These are phyloP conservation scores for Aspergillus sclerotiicarbonarius DNA, from an alignment of 495 filamentous ascomycete genomes.

Conservation along the genomic window DNA sequence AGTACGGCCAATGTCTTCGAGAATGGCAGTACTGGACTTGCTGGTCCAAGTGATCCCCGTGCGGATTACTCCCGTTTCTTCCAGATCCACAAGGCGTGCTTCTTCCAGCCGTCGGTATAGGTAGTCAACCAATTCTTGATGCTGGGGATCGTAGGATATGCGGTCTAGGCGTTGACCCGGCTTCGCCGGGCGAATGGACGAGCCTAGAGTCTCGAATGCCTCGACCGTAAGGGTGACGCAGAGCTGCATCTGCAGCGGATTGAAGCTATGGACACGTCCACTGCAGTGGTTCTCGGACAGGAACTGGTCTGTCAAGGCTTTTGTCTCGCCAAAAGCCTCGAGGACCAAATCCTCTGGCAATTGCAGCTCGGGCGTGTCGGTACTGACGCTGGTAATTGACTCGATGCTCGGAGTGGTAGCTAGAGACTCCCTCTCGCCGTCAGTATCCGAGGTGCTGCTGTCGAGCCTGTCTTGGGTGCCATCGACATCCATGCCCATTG, in stretches of 20 bases:
- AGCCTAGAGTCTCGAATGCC: slow-evolving; percentile 46
- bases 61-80: slow-evolving; percentile 33
- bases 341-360: slow-evolving; percentile 9
- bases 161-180: slow-evolving; percentile 33
- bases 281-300: slow-evolving; percentile 35
- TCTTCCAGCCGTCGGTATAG: slow-evolving; percentile 45
- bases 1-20: slow-evolving; percentile 32
- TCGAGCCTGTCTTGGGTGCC: not conserved
- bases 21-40: slow-evolving; percentile 32
- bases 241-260: slow-evolving; percentile 32
- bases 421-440: not conserved
- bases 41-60: slow-evolving; percentile 33
- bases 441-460: not conserved
- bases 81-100: slow-evolving; percentile 37
- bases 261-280: slow-evolving; percentile 29
- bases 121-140: slow-evolving; percentile 33
- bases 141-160: slow-evolving; percentile 31
- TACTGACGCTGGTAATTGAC: slow-evolving; percentile 6
- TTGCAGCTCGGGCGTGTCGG: slow-evolving; percentile 8
- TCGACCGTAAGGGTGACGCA: slow-evolving; percentile 40
- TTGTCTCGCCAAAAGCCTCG: slow-evolving; percentile 29
- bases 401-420: not conserved
- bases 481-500: slow-evolving; percentile 1
- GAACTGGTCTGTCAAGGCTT: slow-evolving; percentile 37
- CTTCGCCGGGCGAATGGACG: slow-evolving; percentile 26